phyloP scores from a whole-genome alignment of 192 early-diverging fungal species.

The Allomyces macrogynus region DNA sequence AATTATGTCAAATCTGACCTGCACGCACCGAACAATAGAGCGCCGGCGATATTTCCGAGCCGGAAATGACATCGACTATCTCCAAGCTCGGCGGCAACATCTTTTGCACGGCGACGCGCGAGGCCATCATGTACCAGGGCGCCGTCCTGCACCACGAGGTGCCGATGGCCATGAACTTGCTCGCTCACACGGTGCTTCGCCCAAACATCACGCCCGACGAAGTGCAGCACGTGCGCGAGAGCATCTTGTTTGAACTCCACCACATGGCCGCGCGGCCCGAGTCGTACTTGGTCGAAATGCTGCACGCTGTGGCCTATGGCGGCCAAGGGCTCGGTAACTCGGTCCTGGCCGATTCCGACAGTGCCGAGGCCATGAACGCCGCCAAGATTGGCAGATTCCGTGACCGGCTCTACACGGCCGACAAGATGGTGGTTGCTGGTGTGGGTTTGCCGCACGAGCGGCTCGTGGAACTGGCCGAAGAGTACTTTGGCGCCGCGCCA shows the following conservation, averaged over 20 bases:
- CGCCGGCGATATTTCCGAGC: slow-evolving; percentile 15
- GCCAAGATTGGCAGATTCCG: slow-evolving; percentile 21
- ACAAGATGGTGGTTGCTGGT: slow-evolving; percentile 82
- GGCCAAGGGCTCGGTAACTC: slow-evolving; percentile 64
- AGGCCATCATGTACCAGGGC: slow-evolving; percentile 89
- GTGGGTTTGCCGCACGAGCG: slow-evolving; percentile 71
- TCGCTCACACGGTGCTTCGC: slow-evolving; percentile 61
- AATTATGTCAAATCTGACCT: neutral
- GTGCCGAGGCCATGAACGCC: slow-evolving; percentile 43
- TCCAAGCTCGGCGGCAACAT: slow-evolving; percentile 72
- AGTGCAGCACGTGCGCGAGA: slow-evolving; percentile 53
- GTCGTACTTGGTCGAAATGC: slow-evolving; percentile 62
- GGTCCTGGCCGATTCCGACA: slow-evolving; percentile 45
- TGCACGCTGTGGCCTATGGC: slow-evolving; percentile 66
- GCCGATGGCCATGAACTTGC: slow-evolving; percentile 39
- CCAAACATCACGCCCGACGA: slow-evolving; percentile 55
- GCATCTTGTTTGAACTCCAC: slow-evolving; percentile 69
- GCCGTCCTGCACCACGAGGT: slow-evolving; percentile 74
- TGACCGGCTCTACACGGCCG: slow-evolving; percentile 37
- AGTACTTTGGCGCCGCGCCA: slow-evolving; percentile 55
- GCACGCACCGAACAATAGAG: neutral
- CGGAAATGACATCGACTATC: slow-evolving; percentile 41
- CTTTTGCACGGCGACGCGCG: slow-evolving; percentile 73
- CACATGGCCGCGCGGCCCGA: slow-evolving; percentile 70
- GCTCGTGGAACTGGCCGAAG: slow-evolving; percentile 42